phyloP scores from a whole-genome alignment of 768 basidiomycete species.

The Amanita subjunquillea region DNA sequence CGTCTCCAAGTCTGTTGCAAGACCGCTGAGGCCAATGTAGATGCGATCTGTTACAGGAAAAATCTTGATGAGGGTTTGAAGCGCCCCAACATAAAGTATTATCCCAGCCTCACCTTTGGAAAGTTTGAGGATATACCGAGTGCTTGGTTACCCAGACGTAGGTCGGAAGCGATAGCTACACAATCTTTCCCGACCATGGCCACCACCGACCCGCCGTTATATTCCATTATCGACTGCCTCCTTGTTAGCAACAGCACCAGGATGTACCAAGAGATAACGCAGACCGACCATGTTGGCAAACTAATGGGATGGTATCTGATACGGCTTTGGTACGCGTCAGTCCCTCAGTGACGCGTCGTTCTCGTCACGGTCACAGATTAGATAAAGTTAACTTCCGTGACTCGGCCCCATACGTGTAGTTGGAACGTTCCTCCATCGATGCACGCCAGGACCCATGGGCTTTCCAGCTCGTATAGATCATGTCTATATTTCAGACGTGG shows the following conservation, averaged over 20 bases:
- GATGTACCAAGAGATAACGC: neutral
- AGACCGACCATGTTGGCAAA: slow-evolving; percentile 26
- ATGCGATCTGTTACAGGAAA: slow-evolving; percentile 91
- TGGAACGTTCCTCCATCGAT: neutral
- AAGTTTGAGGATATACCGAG: slow-evolving; percentile 86
- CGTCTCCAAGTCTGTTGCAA: slow-evolving; percentile 90
- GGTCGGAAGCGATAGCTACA: slow-evolving; percentile 95
- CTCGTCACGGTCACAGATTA: neutral
- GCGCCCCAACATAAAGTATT: slow-evolving; percentile 6
- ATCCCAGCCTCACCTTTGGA: slow-evolving; percentile 59
- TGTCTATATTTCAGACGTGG: neutral
- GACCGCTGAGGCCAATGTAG: slow-evolving; percentile 84
- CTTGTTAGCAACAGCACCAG: slow-evolving; percentile 7
- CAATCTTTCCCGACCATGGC: slow-evolving; percentile 99
- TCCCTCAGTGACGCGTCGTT: slow-evolving; percentile 31
- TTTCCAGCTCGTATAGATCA: neutral
- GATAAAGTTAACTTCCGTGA: neutral
- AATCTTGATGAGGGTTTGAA: slow-evolving; percentile 40
- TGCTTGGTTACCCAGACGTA: slow-evolving; percentile 83
- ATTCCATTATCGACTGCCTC: slow-evolving; percentile 78
- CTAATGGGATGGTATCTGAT: slow-evolving; percentile 2
- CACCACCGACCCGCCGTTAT: slow-evolving; percentile 96
- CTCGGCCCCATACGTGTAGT: too few species aligned
- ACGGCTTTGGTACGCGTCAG: slow-evolving; percentile 20
- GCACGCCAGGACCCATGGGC: neutral